Evolutionary conservation across 345 rosid genomes (phyloP), one percentile per base, ranked within the genome.

Genomic region (Jatropha curcas): DNA sequence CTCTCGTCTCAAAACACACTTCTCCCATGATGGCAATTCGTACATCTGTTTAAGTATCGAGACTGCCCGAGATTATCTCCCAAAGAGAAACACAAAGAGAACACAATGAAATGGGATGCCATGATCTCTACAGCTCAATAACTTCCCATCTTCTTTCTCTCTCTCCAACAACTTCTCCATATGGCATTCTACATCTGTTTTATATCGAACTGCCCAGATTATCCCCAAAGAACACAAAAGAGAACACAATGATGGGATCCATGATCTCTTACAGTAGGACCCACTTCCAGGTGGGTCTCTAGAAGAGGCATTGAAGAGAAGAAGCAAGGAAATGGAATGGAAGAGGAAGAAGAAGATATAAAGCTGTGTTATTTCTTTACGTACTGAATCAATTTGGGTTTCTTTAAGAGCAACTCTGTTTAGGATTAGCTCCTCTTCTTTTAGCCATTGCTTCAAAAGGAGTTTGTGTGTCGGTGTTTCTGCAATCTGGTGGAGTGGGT

Each of bases 391-490:
- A 62, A 92, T 90, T 65, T 92, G 99, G 35, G 88, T 82, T 71
- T 95, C 99, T 77, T 95, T 95, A 66, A 85, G 84, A 0, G 92
- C 76, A 72, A 88, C 68, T 60, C 99, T 84, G 79, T 78, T 83
- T 81, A 92, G 86, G 77, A 89, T 91, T 0, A 95, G 86, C 48
- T 95, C 98, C 67, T 94, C 93, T 71, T 95, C 99, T 76, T 91
- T 92, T 59, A 92, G 86, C 99, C 98, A 92, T 73, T 95, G 98
- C 82, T 92, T 92, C 60, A 95, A 79, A 65, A 95, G 96, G 67
- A 95, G 93, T 86, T 89, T 95, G 88, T 95, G 97, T 39, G 94
- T 89, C 27, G 94, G 94, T 1, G 97, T 90, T 74, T 88, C 93
- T 0, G 96, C 97, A 9, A 95, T 95, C 58, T 92, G 94, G 86